Evolutionary conservation across 345 rosid species (phyloP).

Genomic region (Diplotaxis tenuifolia): DNA sequence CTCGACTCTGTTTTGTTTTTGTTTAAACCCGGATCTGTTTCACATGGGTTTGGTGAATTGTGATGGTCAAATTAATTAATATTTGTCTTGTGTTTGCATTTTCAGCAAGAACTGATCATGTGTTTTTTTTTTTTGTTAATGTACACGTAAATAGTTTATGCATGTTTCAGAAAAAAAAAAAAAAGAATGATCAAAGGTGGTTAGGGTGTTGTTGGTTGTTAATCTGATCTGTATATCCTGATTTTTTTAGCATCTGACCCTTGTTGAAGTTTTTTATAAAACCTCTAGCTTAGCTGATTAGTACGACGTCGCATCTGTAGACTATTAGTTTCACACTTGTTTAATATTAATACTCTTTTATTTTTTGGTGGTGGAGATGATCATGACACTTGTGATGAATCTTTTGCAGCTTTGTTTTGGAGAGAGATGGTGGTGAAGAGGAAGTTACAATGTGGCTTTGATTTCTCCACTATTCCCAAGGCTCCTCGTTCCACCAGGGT

Average conservation of each 20-base stretch:
- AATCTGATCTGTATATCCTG: constrained; percentile 12
- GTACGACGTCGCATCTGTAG: constrained; percentile 5
- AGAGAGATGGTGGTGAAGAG: constrained; percentile 88
- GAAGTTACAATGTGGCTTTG: constrained; percentile 59
- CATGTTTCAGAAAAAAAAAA: not conserved
- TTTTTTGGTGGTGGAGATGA: constrained; percentile 37
- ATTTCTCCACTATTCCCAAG: constrained; percentile 56
- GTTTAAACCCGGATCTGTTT: not conserved
- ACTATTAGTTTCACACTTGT: constrained; percentile 4
- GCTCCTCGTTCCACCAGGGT: constrained; percentile 92
- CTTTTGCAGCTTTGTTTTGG: constrained; percentile 36
- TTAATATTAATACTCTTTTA: not conserved
- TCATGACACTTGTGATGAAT: constrained; percentile 28
- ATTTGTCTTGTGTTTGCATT: constrained; percentile 7
- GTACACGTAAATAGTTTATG: not conserved
- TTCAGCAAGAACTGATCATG: constrained; percentile 45
- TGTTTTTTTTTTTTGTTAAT: not conserved
- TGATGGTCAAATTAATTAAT: constrained; percentile 14
- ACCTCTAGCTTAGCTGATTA: not conserved
- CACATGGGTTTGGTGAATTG: constrained; percentile 1
- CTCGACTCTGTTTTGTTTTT: not conserved
- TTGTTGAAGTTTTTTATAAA: constrained; percentile 1
- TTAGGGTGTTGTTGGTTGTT: constrained; percentile 13
- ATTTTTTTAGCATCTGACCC: not conserved
- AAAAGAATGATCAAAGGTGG: not conserved